Conservation (phyloP, 306 rosid genomes). For the Trifolium fragiferum region DNA sequence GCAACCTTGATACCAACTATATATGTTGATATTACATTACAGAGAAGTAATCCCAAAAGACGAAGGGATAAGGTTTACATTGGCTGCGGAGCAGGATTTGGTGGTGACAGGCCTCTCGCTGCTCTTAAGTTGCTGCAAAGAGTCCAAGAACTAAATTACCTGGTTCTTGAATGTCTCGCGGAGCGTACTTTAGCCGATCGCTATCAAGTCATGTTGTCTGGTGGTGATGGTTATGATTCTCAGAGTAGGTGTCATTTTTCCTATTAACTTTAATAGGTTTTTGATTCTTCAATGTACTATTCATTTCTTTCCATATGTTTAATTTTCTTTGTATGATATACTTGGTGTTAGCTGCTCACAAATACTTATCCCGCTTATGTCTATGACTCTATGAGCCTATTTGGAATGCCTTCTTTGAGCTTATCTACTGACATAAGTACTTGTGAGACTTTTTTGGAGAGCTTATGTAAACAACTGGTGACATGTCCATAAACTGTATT, state of each 20-base stretch:
- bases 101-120: slow-evolving; percentile 91
- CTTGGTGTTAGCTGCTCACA: slow-evolving; percentile 27
- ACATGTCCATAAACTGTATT: no score
- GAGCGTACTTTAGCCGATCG: slow-evolving; percentile 95
- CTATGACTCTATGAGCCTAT: neutral
- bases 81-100: slow-evolving; percentile 98
- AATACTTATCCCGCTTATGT: slow-evolving; percentile 19
- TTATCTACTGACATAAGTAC: no score
- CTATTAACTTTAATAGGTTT: slow-evolving; percentile 3
- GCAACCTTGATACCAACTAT: neutral
- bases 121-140: slow-evolving; percentile 84
- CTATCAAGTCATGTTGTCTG: slow-evolving; percentile 76
- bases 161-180: slow-evolving; percentile 95
- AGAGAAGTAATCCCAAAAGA: slow-evolving; percentile 70
- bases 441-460: no score
- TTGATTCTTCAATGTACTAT: slow-evolving; percentile 1
- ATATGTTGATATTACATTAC: slow-evolving; percentile 44
- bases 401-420: no score
- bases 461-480: no score
- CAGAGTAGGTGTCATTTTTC: slow-evolving; percentile 58
- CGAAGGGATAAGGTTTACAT: slow-evolving; percentile 77
- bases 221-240: slow-evolving; percentile 91
- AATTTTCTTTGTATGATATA: slow-evolving; percentile 2
- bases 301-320: slow-evolving; percentile 14
- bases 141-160: slow-evolving; percentile 78